Evolutionary conservation across 2,329 filamentous ascomycete genomes (phyloP), one percentile per base, ranked within the genome.

Genomic region (Fusarium annulatum): DNA sequence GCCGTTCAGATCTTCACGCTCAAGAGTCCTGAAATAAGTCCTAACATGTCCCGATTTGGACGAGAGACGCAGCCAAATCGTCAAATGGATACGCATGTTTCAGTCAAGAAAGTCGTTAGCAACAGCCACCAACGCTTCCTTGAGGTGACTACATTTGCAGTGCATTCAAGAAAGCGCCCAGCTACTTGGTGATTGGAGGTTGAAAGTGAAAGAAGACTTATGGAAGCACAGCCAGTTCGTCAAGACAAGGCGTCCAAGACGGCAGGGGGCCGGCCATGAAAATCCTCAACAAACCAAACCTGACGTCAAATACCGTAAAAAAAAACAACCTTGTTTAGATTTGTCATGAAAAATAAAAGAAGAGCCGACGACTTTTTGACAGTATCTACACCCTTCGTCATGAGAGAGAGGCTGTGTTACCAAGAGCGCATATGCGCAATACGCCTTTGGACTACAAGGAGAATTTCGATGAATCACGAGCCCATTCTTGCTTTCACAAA

Each of bases 141-240:
- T 30, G 41, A 34, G 33, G 34, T 49, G 55, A 26, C 19, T 45
- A 23, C 26, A 21, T 53, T 53, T 53, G 33, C 51, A 38, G 51
- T 38, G 34, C 23, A 26, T 38, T 53, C 51, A 41, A 41, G n/a
- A 41, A 28, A 18, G 14, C 23, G 61, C 56, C 61, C 26, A 21
- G n/a, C 26, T 26, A 2, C 41, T 51, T 61, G 56, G 30, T 30
- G 21, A 61, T 64, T 64, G 56, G 56, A 30, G 21, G 19, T 43
- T 49, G 56, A 61, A 61, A 42, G 61, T 64, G 61, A 33, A 62
- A 62, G 45, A 52, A 45, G 19, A 49, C 19, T 38, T 11, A 41
- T 49, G 18, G 55, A 49, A 46, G 52, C 30, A 30, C 10, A 26
- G 18, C 28, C 19, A 49, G 21, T 30, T 59, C 18, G 18, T 19